These are phyloP conservation scores for Actinomortierella wolfii DNA, from an alignment of 371 early-diverging fungal genomes.

Conservation along the genomic window DNA sequence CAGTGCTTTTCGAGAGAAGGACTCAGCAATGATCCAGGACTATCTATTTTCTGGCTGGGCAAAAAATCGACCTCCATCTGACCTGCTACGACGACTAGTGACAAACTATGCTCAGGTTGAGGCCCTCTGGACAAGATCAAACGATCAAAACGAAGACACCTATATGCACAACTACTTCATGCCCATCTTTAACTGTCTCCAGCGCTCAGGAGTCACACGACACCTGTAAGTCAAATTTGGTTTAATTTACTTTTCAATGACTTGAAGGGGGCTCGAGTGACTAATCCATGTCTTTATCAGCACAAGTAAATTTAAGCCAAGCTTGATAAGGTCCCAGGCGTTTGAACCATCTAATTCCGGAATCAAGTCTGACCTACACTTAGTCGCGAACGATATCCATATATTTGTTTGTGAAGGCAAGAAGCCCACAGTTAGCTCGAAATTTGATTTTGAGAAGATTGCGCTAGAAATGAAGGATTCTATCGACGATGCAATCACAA, in stretches of 20 bases:
- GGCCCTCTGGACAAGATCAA: slow-evolving; percentile 5
- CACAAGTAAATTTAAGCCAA: background rate
- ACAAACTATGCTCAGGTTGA: slow-evolving; percentile 12
- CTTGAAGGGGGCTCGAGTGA: background rate
- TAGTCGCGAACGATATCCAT: background rate
- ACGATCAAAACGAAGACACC: slow-evolving; percentile 8
- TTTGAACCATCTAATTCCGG: background rate
- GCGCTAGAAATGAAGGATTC: too few species aligned
- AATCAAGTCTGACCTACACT: slow-evolving; percentile 1
- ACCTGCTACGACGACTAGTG: slow-evolving; percentile 8
- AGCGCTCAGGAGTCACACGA: slow-evolving; percentile 8
- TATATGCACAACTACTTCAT: slow-evolving; percentile 9
- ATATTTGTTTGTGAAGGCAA: too few species aligned
- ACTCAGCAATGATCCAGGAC: slow-evolving; percentile 9
- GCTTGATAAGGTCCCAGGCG: background rate
- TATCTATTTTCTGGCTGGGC: slow-evolving; percentile 15
- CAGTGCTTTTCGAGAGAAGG: slow-evolving; percentile 9
- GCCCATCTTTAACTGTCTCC: slow-evolving; percentile 13
- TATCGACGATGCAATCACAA: slow-evolving; percentile 3
- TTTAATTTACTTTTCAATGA: background rate
- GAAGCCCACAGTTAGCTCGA: background rate
- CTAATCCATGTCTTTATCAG: background rate
- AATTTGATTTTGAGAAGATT: too few species aligned
- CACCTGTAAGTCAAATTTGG: slow-evolving; percentile 6
- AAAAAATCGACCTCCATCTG: slow-evolving; percentile 9